Conservation (phyloP, 176 grass and related monocot genomes). For the Hyparrhenia diplandra region DNA sequence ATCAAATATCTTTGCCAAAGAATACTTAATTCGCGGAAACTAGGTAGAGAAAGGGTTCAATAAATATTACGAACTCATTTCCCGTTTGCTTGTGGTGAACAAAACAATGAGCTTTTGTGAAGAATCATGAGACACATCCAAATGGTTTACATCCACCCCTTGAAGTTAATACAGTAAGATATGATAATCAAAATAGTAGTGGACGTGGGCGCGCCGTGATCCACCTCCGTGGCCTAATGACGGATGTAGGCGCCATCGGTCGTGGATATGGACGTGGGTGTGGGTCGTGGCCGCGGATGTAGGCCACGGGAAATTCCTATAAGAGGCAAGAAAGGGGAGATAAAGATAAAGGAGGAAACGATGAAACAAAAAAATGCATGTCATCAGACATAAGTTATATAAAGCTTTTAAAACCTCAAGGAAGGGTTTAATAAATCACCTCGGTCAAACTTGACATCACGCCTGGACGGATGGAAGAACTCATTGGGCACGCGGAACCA, state of each 20-base stretch:
- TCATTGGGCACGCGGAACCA: neutral
- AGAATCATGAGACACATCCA: neutral
- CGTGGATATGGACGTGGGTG: neutral
- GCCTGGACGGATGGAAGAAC: neutral
- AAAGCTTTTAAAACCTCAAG: too few species aligned
- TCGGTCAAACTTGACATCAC: too few species aligned
- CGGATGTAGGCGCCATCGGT: too few species aligned
- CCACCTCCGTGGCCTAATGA: too few species aligned
- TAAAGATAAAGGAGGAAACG: neutral
- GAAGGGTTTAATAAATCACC: too few species aligned
- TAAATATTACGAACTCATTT: neutral
- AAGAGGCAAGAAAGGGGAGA: neutral
- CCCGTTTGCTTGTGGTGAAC: neutral
- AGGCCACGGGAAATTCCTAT: neutral
- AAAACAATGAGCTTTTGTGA: neutral
- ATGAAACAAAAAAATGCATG: neutral
- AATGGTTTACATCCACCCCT: neutral
- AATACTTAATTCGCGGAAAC: too few species aligned
- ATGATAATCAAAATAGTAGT: neutral
- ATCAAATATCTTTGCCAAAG: too few species aligned
- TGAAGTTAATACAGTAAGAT: neutral
- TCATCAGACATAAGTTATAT: too few species aligned
- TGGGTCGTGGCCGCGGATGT: too few species aligned
- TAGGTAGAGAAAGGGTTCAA: neutral
- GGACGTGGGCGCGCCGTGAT: too few species aligned